Evolutionary conservation across 2,329 filamentous ascomycete species (phyloP), one percentile per base, ranked within the genome.

Genomic region (Phialocephala sp.): DNA sequence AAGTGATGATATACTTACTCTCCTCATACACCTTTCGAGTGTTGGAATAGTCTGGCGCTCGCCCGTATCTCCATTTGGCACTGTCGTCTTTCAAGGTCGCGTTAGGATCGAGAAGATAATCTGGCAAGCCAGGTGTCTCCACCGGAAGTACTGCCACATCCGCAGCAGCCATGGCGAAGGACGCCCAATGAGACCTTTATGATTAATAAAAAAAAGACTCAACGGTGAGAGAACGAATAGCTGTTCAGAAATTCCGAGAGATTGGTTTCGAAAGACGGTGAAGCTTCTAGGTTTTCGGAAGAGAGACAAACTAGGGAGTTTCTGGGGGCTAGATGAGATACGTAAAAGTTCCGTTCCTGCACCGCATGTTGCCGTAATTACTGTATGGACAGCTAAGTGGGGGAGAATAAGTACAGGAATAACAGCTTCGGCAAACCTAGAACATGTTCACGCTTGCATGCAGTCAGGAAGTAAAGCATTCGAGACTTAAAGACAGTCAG

Each of bases 11-110:
- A 20, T 58, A 76, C 83, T 77, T 76, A 89, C 88, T 86, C 72
- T 87, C 80, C 68, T 80, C 78, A 74, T 82, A 90, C 52, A 87
- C 81, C 64, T 83, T 82, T 43, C 88, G 80, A 1, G 88, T 90
- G 73, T 87, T 88, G 43, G 81, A 82, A 75, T 91, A 91, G 73
- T 90, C 87, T 0, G 88, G 88, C 47, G 85, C 81, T 62, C 77
- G 77, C 11, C 85, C 85, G 76, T 89, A 85, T 55, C 88, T 80
- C 88, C 88, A 90, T 62, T 81, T 79, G 12, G 83, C 84, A 32
- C 60, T 60, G 12, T 82, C 76, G 57, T 88, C 85, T 60, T 82
- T 80, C 59, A 87, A 79, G 55, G 87, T 84, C 27, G 86, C 86
- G 73, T 89, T 83, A 0, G 85, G 82, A 68, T 86, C 82, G 20